phyloP scores from a whole-genome alignment of 2,329 filamentous ascomycete genomes.

The Diaporthe australafricana region DNA sequence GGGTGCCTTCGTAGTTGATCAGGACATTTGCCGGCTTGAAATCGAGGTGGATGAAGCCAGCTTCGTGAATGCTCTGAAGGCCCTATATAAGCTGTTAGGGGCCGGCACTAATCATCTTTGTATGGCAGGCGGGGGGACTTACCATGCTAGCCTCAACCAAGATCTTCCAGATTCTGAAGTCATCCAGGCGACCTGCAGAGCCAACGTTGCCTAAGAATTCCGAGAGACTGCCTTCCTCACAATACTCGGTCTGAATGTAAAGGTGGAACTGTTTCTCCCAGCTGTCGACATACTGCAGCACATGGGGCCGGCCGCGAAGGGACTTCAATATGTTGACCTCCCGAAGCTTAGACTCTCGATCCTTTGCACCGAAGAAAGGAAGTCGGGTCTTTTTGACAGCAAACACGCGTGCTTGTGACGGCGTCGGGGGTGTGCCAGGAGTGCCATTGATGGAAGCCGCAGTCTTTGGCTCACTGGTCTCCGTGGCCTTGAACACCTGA shows the following conservation, averaged over 20 bases:
- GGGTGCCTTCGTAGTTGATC: constrained; percentile 81
- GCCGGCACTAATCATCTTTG: not conserved
- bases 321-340: constrained; percentile 85
- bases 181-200: constrained; percentile 86
- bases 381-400: constrained; percentile 95
- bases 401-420: constrained; percentile 73
- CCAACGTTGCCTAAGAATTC: constrained; percentile 87
- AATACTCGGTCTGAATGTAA: constrained; percentile 98
- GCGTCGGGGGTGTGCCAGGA: constrained; percentile 64
- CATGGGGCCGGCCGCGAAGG: constrained; percentile 84
- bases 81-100: constrained; percentile 67
- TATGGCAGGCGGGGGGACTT: constrained; percentile 52
- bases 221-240: constrained; percentile 92
- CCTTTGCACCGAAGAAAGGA: constrained; percentile 80
- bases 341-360: constrained; percentile 84
- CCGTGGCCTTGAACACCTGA: constrained; percentile 83
- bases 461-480: constrained; percentile 39
- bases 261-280: constrained; percentile 90
- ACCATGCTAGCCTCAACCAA: constrained; percentile 86
- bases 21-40: constrained; percentile 88
- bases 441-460: constrained; percentile 58
- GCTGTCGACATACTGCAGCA: constrained; percentile 84
- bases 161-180: constrained; percentile 99
- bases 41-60: constrained; percentile 87
- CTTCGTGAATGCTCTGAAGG: constrained; percentile 88